phyloP scores from a whole-genome alignment of 2,329 filamentous ascomycete species.

The Trichoderma semiorbis region DNA sequence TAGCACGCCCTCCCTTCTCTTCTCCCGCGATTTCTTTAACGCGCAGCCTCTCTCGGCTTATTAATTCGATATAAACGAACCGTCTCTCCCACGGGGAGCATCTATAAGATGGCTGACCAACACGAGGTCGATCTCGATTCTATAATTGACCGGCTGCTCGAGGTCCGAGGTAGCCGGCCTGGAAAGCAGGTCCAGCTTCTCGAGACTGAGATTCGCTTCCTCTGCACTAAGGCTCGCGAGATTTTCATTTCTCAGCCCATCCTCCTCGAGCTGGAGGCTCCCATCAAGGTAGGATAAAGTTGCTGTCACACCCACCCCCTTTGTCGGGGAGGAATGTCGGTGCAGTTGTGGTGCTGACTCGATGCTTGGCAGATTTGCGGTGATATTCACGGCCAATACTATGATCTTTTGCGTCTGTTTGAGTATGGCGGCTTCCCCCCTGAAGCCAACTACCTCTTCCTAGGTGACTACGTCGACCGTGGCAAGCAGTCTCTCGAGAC shows the following conservation, averaged over 20 bases:
- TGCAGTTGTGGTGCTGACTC: background rate
- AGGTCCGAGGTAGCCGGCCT: constrained; percentile 94
- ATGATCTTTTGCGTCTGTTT: constrained; percentile 93
- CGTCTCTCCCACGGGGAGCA: constrained; percentile 36
- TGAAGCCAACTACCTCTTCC: constrained; percentile 98
- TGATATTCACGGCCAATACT: constrained; percentile 99
- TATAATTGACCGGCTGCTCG: constrained; percentile 96
- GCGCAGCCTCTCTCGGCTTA: constrained; percentile 29
- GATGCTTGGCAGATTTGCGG: constrained; percentile 74
- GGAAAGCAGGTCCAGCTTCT: constrained; percentile 98
- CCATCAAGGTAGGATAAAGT: constrained; percentile 78
- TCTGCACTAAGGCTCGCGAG: constrained; percentile 97
- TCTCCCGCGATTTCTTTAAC: constrained; percentile 20
- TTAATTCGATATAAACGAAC: constrained; percentile 31
- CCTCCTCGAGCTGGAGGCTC: constrained; percentile 92
- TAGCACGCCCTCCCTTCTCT: constrained; percentile 20
- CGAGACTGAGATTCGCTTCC: constrained; percentile 91
- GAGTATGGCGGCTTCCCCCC: constrained; percentile 98
- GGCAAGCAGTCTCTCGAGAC: constrained; percentile 99
- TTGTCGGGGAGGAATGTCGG: too few relatives aligned
- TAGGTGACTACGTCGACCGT: constrained; percentile 97
- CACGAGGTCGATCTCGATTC: constrained; percentile 97
- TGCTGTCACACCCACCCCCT: background rate
- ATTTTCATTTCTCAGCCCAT: constrained; percentile 99
- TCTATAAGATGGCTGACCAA: constrained; percentile 57